These are phyloP conservation scores for Phytophthora citrophthora DNA, from an alignment of 352 stramenopile species.

Conservation along the genomic window DNA sequence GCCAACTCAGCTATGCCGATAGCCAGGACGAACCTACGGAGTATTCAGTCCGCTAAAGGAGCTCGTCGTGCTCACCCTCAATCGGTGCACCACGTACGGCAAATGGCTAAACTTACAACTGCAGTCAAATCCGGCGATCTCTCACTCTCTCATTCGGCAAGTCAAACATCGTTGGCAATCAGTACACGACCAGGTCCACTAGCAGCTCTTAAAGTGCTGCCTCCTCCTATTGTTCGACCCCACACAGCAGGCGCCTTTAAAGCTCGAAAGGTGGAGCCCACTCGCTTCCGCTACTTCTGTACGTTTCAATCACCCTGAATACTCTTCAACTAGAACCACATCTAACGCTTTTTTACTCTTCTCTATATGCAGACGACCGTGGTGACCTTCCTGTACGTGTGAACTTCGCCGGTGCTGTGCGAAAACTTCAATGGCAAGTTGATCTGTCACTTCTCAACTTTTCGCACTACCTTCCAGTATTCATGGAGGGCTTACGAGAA, in stretches of 20 bases:
- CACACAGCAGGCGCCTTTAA: slow-evolving; percentile 66
- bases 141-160: slow-evolving; percentile 26
- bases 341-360: neutral
- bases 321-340: neutral
- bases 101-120: slow-evolving; percentile 53
- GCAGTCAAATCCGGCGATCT: slow-evolving; percentile 38
- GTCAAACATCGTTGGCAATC: slow-evolving; percentile 33
- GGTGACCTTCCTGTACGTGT: slow-evolving; percentile 76
- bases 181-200: slow-evolving; percentile 24
- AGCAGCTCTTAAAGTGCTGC: slow-evolving; percentile 5
- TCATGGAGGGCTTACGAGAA: slow-evolving; percentile 93
- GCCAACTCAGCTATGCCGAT: slow-evolving; percentile 42
- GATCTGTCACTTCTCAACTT: slow-evolving; percentile 82
- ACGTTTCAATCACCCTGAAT: slow-evolving; percentile 20
- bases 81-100: slow-evolving; percentile 58
- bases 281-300: slow-evolving; percentile 88
- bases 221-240: slow-evolving; percentile 39
- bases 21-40: slow-evolving; percentile 33
- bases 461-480: slow-evolving; percentile 90
- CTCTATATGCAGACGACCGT: slow-evolving; percentile 56
- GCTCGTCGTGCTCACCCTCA: slow-evolving; percentile 24
- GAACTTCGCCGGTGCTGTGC: slow-evolving; percentile 76
- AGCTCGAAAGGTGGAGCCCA: slow-evolving; percentile 71
- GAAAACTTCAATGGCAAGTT: slow-evolving; percentile 77
- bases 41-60: slow-evolving; percentile 46